A percentile compares a stretch with the other conserved stretches of the same genome.
Conservation (phyloP, 1,139 yeast species). For the Kluyveromyces sp. region DNA sequence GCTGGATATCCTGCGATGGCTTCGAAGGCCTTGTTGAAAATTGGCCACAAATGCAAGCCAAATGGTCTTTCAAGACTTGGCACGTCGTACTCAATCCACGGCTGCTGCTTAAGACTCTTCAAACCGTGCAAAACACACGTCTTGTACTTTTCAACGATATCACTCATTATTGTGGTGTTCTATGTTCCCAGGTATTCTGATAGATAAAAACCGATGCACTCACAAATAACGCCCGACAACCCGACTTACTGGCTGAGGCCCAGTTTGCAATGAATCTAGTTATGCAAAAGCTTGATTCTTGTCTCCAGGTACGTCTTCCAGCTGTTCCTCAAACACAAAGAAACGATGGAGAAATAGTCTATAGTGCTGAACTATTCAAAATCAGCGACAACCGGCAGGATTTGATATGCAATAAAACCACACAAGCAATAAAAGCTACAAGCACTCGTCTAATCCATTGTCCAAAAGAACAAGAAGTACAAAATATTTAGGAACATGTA, state of each 20-base stretch:
- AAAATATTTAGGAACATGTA: too few species aligned
- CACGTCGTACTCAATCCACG: constrained; percentile 22
- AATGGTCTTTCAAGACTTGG: constrained; percentile 82
- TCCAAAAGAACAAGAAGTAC: too few species aligned
- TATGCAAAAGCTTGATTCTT: too few species aligned
- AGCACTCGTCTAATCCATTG: too few species aligned
- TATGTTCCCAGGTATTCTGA: too few species aligned
- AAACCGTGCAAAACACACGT: constrained; percentile 4
- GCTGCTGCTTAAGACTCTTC: constrained; percentile 7
- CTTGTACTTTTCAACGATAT: not conserved
- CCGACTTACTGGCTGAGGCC: too few species aligned
- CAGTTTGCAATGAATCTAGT: too few species aligned
- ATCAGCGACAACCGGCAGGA: too few species aligned
- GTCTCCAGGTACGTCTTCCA: not conserved
- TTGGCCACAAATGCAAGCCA: constrained; percentile 85
- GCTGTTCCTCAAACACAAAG: not conserved
- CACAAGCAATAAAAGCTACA: not conserved
- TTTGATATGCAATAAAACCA: too few species aligned
- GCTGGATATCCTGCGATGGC: constrained; percentile 58
- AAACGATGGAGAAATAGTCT: not conserved
- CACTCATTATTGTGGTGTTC: not conserved
- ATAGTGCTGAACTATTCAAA: too few species aligned
- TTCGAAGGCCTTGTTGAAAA: constrained; percentile 57
- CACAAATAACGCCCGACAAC: too few species aligned
- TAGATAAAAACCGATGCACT: too few species aligned